phyloP scores from a whole-genome alignment of 1,139 yeast genomes.

The Debaryomycetaceae sp. region DNA sequence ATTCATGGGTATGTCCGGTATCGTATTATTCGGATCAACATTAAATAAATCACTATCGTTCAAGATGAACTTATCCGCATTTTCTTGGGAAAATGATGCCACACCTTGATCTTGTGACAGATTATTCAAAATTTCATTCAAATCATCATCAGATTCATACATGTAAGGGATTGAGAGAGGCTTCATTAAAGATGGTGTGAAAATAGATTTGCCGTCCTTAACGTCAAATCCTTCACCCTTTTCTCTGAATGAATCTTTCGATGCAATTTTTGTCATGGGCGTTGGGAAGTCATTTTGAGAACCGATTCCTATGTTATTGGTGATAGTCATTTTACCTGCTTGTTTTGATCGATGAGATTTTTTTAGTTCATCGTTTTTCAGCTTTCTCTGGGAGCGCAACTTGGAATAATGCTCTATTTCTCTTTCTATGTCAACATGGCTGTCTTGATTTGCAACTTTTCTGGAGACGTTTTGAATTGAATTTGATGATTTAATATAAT shows the following conservation, averaged over 20 bases:
- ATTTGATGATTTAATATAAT: slow-evolving; percentile 36
- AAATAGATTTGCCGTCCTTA: slow-evolving; percentile 1
- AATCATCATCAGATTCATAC: slow-evolving; percentile 11
- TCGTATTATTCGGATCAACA: neutral
- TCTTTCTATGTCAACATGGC: slow-evolving; percentile 19
- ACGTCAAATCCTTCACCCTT: neutral
- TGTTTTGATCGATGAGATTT: slow-evolving; percentile 10
- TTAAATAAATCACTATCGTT: neutral
- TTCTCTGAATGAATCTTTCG: neutral
- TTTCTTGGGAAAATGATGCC: neutral
- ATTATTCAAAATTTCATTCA: slow-evolving; percentile 6
- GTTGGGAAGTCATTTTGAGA: neutral
- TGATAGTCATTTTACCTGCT: slow-evolving; percentile 5
- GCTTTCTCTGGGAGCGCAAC: slow-evolving; percentile 22
- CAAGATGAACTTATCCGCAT: neutral
- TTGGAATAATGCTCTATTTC: slow-evolving; percentile 37
- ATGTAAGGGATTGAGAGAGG: slow-evolving; percentile 19
- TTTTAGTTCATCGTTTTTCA: slow-evolving; percentile 14
- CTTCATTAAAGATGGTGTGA: slow-evolving; percentile 21
- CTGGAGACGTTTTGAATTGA: slow-evolving; percentile 43
- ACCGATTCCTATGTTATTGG: slow-evolving; percentile 6
- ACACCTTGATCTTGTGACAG: neutral
- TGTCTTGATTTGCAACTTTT: slow-evolving; percentile 14
- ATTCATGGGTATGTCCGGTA: neutral
- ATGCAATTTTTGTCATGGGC: neutral